Evolutionary conservation across 2,329 filamentous ascomycete genomes (phyloP), one percentile per base, ranked within the genome.

Genomic region (Phaeosphaeriaceae sp.): DNA sequence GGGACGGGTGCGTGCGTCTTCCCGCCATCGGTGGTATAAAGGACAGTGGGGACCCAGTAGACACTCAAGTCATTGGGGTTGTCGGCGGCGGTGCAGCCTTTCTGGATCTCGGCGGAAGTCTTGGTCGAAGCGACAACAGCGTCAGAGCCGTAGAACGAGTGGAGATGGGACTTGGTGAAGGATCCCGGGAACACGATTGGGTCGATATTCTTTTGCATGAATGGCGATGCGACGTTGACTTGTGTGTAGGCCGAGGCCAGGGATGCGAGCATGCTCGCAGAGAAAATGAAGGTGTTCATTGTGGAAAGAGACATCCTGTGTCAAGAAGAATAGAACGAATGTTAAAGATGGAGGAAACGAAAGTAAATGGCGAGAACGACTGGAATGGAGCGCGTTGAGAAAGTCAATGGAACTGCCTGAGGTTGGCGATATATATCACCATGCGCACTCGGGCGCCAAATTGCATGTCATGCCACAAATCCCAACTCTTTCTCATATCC

Each of bases 31-130:
- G 74, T 63, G 40, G 75, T 76, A 62, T 76, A 78, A 1, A 79
- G 74, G 17, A 81, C 71, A 0, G 81, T 82, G 0, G 80, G 81
- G 0, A 78, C 72, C 81, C 79, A 83, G 74, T 83, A 83, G 3
- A 77, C 70, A 0, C 79, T 81, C 1, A 82, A 68, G 56, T 83
- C 81, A 53, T 83, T 83, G 20, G 80, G 78, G 69, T 83, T 83
- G 58, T 81, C 70, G 17, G 73, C 78, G 9, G 75, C 79, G 10
- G 80, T 78, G 73, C 81, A 83, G 9, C 81, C 81, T 2, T 68
- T 62, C 42, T 81, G 79, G 1, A 83, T 73, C 54, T 74, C 70
- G 2, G 71, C 70, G 24, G 73, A 78, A 1, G 74, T 78, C 9
- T 71, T 77, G 13, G 77, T 78, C 57, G 72, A 71, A 25, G 70